Evolutionary conservation across 148 eudicot species (phyloP), one percentile per base, ranked within the genome.

Genomic region (Polygonum aviculare): DNA sequence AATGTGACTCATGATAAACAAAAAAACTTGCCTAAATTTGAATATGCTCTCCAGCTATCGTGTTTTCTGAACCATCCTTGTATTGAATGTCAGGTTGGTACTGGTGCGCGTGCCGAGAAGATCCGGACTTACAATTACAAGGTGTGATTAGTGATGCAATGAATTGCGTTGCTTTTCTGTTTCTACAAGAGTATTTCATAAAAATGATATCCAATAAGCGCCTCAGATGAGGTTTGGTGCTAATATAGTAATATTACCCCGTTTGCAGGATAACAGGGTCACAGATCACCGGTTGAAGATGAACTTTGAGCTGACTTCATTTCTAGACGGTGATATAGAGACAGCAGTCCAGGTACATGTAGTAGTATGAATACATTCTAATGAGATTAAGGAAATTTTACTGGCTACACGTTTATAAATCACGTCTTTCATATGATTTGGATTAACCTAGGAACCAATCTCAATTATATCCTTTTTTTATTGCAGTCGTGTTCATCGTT

Each of bases 81-180:
- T 63, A 81, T n/a, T 33, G 48, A 78, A 78, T 92, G 82, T 47
- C 88, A 95, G 99, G 93, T 95, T 79, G 99, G 99, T 75, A 89
- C 98, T 50, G 99, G 99, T 80, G 87, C 99, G 73, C 98, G 98
- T 74, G 74, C 99, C 8, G 99, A 95, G 76, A 95, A 95, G 87
- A 95, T 95, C 70, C 88, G 99, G 77, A 93, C 99, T 26, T 95
- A 93, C 83, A 95, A 93, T 81, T 95, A 78, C 81, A 95, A 93
- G 98, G 99, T 95, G 79, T 22, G 72, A 44, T 38, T 67, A 4
- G 36, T 36, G 72, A 67, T 38, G 72, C 72, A 36, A 35, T 14
- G 16, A 38, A 35, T 35, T 35, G 2, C 72, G 4, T 16, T 67
- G 69, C 19, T 11, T 60, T 38, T 10, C 5, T 36, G 5, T 63